phyloP scores from a whole-genome alignment of 2,329 filamentous ascomycete genomes.

The Parastagonospora avenae region DNA sequence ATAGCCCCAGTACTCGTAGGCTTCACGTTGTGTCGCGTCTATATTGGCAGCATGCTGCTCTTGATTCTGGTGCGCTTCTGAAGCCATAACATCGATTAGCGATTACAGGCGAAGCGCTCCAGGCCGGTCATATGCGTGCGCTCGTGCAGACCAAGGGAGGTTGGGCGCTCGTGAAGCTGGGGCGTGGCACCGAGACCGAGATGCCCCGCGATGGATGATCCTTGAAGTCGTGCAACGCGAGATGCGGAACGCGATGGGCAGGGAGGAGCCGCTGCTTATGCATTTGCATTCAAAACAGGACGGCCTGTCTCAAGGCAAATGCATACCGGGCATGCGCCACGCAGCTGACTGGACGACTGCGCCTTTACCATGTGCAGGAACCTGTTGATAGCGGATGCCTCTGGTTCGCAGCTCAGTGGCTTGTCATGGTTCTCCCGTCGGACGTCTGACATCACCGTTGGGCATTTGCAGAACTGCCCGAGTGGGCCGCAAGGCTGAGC shows the following conservation, averaged over 20 bases:
- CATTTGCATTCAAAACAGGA: slow-evolving; percentile 1
- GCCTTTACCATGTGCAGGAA: slow-evolving; percentile 28
- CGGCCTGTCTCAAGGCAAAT: slow-evolving; percentile 16
- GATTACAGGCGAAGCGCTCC: slow-evolving; percentile 6
- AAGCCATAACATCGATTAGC: slow-evolving; percentile 31
- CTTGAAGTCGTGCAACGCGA: slow-evolving; percentile 11
- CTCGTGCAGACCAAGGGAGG: slow-evolving; percentile 19
- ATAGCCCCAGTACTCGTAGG: slow-evolving; percentile 57
- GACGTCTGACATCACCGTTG: slow-evolving; percentile 26
- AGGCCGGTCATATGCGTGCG: slow-evolving; percentile 13
- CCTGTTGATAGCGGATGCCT: slow-evolving; percentile 15
- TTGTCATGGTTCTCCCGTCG: slow-evolving; percentile 5
- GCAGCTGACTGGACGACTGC: slow-evolving; percentile 32
- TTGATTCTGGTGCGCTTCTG: slow-evolving; percentile 29
- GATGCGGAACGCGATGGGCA: slow-evolving; percentile 7
- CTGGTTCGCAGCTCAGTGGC: slow-evolving; percentile 20
- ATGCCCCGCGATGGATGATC: slow-evolving; percentile 14
- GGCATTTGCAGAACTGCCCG: background rate
- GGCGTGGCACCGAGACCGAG: slow-evolving; percentile 26
- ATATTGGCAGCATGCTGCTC: slow-evolving; percentile 24
- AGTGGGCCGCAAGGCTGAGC: slow-evolving; percentile 16
- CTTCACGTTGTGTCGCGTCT: slow-evolving; percentile 47
- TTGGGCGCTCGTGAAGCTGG: slow-evolving; percentile 22
- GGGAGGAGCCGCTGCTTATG: slow-evolving; percentile 15
- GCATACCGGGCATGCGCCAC: slow-evolving; percentile 13